A percentile compares a stretch with the other conserved stretches of the same genome.
phyloP scores from a whole-genome alignment of 2,329 filamentous ascomycete genomes.

The Dactylella cylindrospora region DNA sequence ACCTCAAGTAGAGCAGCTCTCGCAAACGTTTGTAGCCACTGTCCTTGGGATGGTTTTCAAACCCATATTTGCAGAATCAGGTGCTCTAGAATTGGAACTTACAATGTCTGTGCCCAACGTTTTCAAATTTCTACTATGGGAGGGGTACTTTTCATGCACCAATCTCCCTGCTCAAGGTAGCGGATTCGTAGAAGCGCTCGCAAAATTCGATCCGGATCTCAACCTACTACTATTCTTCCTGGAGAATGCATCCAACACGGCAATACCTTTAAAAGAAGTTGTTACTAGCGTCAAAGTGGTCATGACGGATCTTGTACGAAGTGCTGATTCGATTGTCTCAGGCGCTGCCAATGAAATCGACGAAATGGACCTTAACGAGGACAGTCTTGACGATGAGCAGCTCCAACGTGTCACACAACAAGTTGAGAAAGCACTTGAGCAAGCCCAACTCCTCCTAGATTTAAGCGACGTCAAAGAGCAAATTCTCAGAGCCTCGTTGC shows the following conservation, averaged over 20 bases:
- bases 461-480: constrained; percentile 38
- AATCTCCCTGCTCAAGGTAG: constrained; percentile 36
- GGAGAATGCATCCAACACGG: constrained; percentile 28
- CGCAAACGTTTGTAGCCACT: constrained; percentile 34
- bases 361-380: constrained; percentile 42
- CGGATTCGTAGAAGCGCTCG: constrained; percentile 29
- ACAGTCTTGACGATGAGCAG: constrained; percentile 39
- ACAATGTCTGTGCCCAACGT: constrained; percentile 38
- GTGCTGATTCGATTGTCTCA: background rate
- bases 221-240: constrained; percentile 43
- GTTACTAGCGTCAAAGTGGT: constrained; percentile 39
- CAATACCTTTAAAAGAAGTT: constrained; percentile 40
- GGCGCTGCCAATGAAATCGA: constrained; percentile 20
- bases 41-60: constrained; percentile 41
- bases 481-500: constrained; percentile 30
- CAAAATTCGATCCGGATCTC: constrained; percentile 38
- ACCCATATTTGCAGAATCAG: constrained; percentile 27
- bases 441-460: constrained; percentile 33
- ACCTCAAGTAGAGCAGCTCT: constrained; percentile 23
- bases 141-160: constrained; percentile 41
- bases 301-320: constrained; percentile 30
- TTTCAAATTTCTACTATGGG: constrained; percentile 42
- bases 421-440: constrained; percentile 35
- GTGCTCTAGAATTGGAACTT: constrained; percentile 33
- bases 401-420: constrained; percentile 40